phyloP scores from a whole-genome alignment of 345 rosid species.

The Capsella bursapastoris region DNA sequence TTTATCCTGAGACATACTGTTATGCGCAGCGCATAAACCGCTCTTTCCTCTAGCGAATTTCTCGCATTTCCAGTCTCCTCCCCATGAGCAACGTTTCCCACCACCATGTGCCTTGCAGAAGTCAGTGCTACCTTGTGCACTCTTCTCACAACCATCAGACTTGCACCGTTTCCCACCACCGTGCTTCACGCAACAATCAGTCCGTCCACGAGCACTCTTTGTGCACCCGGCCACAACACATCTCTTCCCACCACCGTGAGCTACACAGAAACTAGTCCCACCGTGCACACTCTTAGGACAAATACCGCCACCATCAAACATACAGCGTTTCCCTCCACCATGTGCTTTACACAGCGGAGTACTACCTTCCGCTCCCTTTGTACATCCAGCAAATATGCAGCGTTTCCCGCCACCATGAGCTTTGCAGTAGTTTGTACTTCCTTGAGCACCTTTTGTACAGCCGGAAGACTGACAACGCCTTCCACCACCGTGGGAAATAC shows the following conservation, averaged over 20 bases:
- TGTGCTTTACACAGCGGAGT: constrained; percentile 96
- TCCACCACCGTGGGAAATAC: constrained; percentile 99
- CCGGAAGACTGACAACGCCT: constrained; percentile 69
- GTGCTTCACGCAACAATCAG: constrained; percentile 91
- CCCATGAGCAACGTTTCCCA: constrained; percentile 86
- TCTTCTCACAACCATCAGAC: constrained; percentile 72
- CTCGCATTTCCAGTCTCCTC: constrained; percentile 75
- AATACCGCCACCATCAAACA: constrained; percentile 90
- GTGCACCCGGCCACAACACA: constrained; percentile 87
- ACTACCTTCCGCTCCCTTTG: constrained; percentile 95
- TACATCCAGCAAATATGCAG: constrained; percentile 89
- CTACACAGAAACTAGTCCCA: constrained; percentile 92
- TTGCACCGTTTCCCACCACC: constrained; percentile 95
- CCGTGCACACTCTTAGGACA: constrained; percentile 98
- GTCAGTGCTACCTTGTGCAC: constrained; percentile 97
- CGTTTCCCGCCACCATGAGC: constrained; percentile 98
- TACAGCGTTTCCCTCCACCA: constrained; percentile 96
- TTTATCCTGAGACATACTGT: constrained; percentile 65
- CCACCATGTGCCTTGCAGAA: constrained; percentile 98
- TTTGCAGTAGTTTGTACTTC: constrained; percentile 92
- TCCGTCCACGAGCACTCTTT: constrained; percentile 94
- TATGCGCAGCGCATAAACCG: constrained; percentile 92
- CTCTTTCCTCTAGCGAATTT: constrained; percentile 95
- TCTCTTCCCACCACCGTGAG: constrained; percentile 96
- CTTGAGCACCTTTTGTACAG: constrained; percentile 91